Evolutionary conservation across 371 early-diverging fungal genomes (phyloP).

Genomic region (Mucor piriformis): DNA sequence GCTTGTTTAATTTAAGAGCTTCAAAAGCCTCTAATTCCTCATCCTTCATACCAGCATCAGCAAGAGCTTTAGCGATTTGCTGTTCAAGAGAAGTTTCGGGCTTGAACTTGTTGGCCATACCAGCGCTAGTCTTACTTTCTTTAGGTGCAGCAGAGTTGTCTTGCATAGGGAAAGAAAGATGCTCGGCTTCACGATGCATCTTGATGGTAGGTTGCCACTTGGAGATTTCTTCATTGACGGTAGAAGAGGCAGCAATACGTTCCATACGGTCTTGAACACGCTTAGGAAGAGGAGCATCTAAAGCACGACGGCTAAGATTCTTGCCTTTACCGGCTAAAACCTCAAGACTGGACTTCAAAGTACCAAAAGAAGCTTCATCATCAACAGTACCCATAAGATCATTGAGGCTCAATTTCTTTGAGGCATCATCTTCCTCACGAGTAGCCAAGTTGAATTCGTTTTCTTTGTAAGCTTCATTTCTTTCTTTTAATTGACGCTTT

Average conservation of each 20-base stretch:
- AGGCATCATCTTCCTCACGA: slow-evolving; percentile 37
- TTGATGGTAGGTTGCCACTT: slow-evolving; percentile 87
- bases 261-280: slow-evolving; percentile 83
- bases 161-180: slow-evolving; percentile 74
- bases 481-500: slow-evolving; percentile 57
- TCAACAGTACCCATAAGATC: slow-evolving; percentile 74
- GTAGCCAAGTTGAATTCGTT: slow-evolving; percentile 76
- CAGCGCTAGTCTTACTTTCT: slow-evolving; percentile 40
- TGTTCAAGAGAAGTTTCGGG: slow-evolving; percentile 76
- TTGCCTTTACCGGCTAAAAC: slow-evolving; percentile 59
- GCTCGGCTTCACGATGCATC: slow-evolving; percentile 85
- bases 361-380: slow-evolving; percentile 61
- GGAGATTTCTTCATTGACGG: slow-evolving; percentile 77
- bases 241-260: slow-evolving; percentile 82
- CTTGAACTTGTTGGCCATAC: slow-evolving; percentile 65
- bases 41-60: slow-evolving; percentile 76
- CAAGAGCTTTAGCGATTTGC: slow-evolving; percentile 72
- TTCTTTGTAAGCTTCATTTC: slow-evolving; percentile 76
- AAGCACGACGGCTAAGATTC: slow-evolving; percentile 51
- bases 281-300: slow-evolving; percentile 82
- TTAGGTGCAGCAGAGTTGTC: slow-evolving; percentile 26
- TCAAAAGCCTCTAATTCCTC: slow-evolving; percentile 80
- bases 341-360: slow-evolving; percentile 65
- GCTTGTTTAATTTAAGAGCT: slow-evolving; percentile 80
- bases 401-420: slow-evolving; percentile 69